Evolutionary conservation across 2,329 filamentous ascomycete genomes (phyloP).

Genomic region (Calonectria pseudoreteaudii): DNA sequence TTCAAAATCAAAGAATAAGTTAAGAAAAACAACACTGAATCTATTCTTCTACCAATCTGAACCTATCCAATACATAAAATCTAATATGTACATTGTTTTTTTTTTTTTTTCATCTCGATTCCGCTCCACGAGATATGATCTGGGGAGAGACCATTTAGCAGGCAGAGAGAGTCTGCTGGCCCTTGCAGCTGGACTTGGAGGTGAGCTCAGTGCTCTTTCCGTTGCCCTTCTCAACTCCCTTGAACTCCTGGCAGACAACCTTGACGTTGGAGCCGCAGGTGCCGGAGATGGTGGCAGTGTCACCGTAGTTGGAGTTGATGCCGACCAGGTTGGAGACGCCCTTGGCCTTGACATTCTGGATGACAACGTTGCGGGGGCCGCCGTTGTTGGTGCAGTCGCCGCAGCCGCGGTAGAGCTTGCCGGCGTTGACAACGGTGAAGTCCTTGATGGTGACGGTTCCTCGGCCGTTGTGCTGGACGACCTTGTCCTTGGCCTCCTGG

Average conservation of each 20-base stretch:
- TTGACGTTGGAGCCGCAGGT: slow-evolving; percentile 37
- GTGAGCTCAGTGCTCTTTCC: slow-evolving; percentile 8
- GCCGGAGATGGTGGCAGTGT: slow-evolving; percentile 32
- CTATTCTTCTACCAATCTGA: not conserved
- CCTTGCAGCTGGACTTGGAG: slow-evolving; percentile 22
- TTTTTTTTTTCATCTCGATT: not conserved
- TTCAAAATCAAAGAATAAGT: not conserved
- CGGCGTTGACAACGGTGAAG: slow-evolving; percentile 38
- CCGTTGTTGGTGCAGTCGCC: slow-evolving; percentile 42
- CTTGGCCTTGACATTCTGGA: slow-evolving; percentile 35
- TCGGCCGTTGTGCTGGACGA: slow-evolving; percentile 39
- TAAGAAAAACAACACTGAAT: not conserved
- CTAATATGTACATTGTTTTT: not conserved
- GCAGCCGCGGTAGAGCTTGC: slow-evolving; percentile 41
- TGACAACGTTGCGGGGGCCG: slow-evolving; percentile 35
- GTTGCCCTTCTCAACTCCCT: slow-evolving; percentile 26
- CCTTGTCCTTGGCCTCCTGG: slow-evolving; percentile 39
- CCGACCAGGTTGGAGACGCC: slow-evolving; percentile 38
- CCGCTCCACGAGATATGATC: not conserved
- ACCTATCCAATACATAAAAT: not conserved
- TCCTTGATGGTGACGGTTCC: slow-evolving; percentile 40
- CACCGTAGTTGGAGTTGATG: slow-evolving; percentile 43
- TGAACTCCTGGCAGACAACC: slow-evolving; percentile 39
- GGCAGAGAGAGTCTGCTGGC: slow-evolving; percentile 16
- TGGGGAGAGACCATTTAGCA: slow-evolving; percentile 1